These are phyloP conservation scores for Lineolata rhizophorae DNA, from an alignment of 495 filamentous ascomycete species.

Conservation along the genomic window DNA sequence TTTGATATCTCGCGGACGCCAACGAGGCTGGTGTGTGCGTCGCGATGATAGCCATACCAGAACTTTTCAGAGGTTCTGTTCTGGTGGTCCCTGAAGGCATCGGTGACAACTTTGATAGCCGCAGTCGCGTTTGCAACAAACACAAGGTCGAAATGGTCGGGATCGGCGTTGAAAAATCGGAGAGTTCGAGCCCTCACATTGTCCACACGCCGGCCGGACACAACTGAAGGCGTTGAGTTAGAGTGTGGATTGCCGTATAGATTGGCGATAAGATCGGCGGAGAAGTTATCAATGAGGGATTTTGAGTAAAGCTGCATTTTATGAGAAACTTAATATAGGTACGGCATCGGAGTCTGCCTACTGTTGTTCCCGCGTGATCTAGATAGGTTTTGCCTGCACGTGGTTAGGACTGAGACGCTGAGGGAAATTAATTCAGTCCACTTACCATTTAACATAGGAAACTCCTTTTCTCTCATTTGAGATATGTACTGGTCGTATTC, in stretches of 20 bases:
- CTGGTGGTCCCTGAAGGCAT: slow-evolving; percentile 36
- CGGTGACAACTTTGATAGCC: slow-evolving; percentile 46
- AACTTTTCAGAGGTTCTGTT: slow-evolving; percentile 22
- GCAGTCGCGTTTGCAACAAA: slow-evolving; percentile 51
- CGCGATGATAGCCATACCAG: slow-evolving; percentile 55
- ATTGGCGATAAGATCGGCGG: slow-evolving; percentile 29
- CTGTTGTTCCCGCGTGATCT: slow-evolving; percentile 54
- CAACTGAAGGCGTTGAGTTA: slow-evolving; percentile 36
- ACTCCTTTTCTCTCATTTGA: too few species aligned
- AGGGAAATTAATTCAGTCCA: too few species aligned
- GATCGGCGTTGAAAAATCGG: slow-evolving; percentile 37
- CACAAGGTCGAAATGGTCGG: slow-evolving; percentile 42
- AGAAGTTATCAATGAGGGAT: slow-evolving; percentile 37
- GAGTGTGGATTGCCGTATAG: slow-evolving; percentile 66
- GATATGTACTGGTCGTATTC: too few species aligned
- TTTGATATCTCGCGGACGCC: slow-evolving; percentile 41
- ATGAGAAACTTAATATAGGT: too few species aligned
- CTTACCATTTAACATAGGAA: too few species aligned
- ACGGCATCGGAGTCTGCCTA: slow-evolving; percentile 4
- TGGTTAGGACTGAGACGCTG: too few species aligned
- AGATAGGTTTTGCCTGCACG: slow-evolving; percentile 53
- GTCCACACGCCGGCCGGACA: slow-evolving; percentile 38
- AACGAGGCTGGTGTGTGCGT: slow-evolving; percentile 53
- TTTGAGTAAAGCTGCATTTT: slow-evolving; percentile 37
- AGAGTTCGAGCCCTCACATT: slow-evolving; percentile 33